Evolutionary conservation across 176 grass and related monocot species (phyloP).

Genomic region (Thalia dealbata): DNA sequence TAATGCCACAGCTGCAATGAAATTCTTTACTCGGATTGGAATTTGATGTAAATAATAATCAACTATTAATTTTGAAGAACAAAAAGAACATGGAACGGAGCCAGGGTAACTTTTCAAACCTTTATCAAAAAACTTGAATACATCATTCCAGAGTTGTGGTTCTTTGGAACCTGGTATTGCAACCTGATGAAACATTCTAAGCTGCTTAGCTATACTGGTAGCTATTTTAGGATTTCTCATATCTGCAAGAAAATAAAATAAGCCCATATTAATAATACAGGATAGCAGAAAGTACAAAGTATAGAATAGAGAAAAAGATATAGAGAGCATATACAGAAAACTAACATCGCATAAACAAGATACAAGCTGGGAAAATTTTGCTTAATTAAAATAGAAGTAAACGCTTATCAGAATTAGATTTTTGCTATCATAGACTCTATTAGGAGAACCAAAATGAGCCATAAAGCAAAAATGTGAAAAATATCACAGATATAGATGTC

Average conservation of each 20-base stretch:
- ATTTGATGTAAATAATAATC: slow-evolving; percentile 19
- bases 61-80: background rate
- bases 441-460: background rate
- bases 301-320: background rate
- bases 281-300: background rate
- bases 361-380: background rate
- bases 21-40: slow-evolving; percentile 20
- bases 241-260: slow-evolving; percentile 45
- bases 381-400: background rate
- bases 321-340: background rate
- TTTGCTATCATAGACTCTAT: background rate
- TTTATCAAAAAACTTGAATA: slow-evolving; percentile 85
- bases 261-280: slow-evolving; percentile 13
- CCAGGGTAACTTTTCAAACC: slow-evolving; percentile 27
- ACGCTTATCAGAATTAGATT: background rate
- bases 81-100: background rate
- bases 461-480: background rate
- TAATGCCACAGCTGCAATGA: slow-evolving; percentile 43
- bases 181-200: slow-evolving; percentile 70
- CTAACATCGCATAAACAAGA: background rate
- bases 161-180: slow-evolving; percentile 61
- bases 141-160: slow-evolving; percentile 85
- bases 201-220: slow-evolving; percentile 65
- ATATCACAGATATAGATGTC: background rate
- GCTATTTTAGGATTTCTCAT: slow-evolving; percentile 85